Conservation (phyloP, 495 filamentous ascomycete species). For the Neohortaea acidophila region DNA sequence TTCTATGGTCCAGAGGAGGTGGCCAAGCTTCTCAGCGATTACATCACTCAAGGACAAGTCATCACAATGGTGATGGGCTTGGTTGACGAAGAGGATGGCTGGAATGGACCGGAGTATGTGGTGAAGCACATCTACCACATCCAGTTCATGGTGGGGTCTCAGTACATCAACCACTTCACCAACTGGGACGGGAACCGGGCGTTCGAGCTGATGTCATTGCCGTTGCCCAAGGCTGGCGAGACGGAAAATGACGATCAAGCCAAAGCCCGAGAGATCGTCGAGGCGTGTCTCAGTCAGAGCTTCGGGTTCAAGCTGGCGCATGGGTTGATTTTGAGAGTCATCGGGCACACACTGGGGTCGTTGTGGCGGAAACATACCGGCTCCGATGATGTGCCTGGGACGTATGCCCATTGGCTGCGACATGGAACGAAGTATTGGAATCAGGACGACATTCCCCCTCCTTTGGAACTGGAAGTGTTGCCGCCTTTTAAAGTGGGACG, state of each 20-base stretch:
- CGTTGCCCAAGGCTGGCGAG: conserved; percentile 31
- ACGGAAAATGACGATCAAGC: conserved; percentile 35
- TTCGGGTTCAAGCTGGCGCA: conserved; percentile 41
- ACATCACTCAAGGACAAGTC: conserved; percentile 38
- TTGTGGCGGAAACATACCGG: conserved; percentile 35
- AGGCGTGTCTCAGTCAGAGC: conserved; percentile 31
- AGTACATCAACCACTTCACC: conserved; percentile 38
- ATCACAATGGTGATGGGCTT: conserved; percentile 37
- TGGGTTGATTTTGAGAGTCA: conserved; percentile 34
- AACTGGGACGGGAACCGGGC: conserved; percentile 34
- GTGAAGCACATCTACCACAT: conserved; percentile 34
- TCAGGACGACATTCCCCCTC: conserved; percentile 26
- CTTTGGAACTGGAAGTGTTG: conserved; percentile 24
- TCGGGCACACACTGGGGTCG: conserved; percentile 31
- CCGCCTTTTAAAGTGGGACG: conserved; percentile 29
- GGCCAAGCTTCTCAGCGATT: conserved; percentile 30
- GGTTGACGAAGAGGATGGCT: conserved; percentile 34
- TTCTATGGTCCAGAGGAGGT: conserved; percentile 4
- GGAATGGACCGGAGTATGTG: conserved; percentile 39
- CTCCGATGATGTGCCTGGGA: conserved; percentile 25
- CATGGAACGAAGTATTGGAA: conserved; percentile 26
- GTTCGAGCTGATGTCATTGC: conserved; percentile 37
- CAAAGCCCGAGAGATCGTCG: conserved; percentile 35
- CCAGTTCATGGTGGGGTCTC: conserved; percentile 35
- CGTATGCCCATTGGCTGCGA: conserved; percentile 35